Percentiles rank a stretch among this genome's conserved stretches.
phyloP scores from a whole-genome alignment of 257 asterid genomes.

The Penstemon eatonii region DNA sequence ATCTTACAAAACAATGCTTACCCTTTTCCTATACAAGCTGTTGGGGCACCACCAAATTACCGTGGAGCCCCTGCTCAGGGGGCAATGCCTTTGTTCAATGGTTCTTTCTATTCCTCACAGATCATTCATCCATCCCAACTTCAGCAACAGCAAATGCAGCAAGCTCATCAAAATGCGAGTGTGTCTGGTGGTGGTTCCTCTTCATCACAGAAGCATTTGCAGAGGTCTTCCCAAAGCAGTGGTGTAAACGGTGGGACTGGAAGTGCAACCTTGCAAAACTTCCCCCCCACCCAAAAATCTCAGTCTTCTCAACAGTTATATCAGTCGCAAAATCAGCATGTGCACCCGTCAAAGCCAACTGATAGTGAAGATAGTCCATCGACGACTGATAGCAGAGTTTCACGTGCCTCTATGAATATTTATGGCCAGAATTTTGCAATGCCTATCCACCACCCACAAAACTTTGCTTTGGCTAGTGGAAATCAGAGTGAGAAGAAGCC shows the following conservation, averaged over 20 bases:
- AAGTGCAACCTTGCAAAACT: constrained; percentile 46
- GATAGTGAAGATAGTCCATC: constrained; percentile 67
- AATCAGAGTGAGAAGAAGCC: constrained; percentile 60
- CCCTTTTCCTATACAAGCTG: constrained; percentile 75
- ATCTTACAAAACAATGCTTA: constrained; percentile 76
- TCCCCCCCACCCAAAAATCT: constrained; percentile 45
- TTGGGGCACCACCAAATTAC: constrained; percentile 71
- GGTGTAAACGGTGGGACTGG: constrained; percentile 40
- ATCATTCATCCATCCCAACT: constrained; percentile 78
- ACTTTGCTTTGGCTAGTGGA: constrained; percentile 48
- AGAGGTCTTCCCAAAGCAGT: constrained; percentile 44
- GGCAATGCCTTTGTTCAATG: constrained; percentile 79
- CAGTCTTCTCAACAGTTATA: constrained; percentile 53
- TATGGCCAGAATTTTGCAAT: constrained; percentile 65
- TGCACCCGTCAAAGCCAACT: constrained; percentile 38
- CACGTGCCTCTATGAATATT: constrained; percentile 54
- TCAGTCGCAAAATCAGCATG: constrained; percentile 51
- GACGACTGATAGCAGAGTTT: constrained; percentile 52
- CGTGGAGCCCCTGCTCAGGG: constrained; percentile 68
- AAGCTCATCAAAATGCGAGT: constrained; percentile 50
- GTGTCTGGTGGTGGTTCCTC: constrained; percentile 57
- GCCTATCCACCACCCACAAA: constrained; percentile 77
- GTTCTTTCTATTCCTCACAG: constrained; percentile 80
- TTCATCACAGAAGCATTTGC: constrained; percentile 73
- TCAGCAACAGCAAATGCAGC: constrained; percentile 59